phyloP scores from a whole-genome alignment of 2,329 filamentous ascomycete genomes.

The Xylaria sp. region DNA sequence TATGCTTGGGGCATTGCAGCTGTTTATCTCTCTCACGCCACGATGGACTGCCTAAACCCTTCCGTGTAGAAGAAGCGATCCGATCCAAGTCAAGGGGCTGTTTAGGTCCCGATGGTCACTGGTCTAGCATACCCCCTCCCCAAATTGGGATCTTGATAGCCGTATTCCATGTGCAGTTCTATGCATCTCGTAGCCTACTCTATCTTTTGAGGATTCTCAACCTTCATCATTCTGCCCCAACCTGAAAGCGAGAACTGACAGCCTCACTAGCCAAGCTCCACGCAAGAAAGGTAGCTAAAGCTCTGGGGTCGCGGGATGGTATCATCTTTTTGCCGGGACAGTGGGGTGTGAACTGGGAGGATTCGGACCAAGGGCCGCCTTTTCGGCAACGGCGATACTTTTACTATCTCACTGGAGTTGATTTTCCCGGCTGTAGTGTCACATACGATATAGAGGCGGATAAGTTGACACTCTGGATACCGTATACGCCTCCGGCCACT shows the following conservation, averaged over 20 bases:
- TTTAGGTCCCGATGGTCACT: not conserved
- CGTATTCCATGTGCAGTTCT: not conserved
- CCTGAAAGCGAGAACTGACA: slow-evolving; percentile 21
- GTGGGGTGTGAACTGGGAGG: slow-evolving; percentile 61
- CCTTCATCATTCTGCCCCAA: not conserved
- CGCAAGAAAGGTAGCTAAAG: slow-evolving; percentile 64
- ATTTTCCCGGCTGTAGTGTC: slow-evolving; percentile 64
- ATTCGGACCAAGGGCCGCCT: slow-evolving; percentile 66
- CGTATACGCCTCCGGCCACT: slow-evolving; percentile 69
- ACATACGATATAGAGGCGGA: slow-evolving; percentile 70
- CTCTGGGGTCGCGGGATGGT: slow-evolving; percentile 60
- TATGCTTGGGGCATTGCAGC: not conserved
- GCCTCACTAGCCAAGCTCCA: slow-evolving; percentile 61
- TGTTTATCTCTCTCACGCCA: not conserved
- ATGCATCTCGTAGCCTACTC: not conserved
- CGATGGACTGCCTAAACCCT: not conserved
- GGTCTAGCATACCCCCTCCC: not conserved
- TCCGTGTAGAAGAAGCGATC: not conserved
- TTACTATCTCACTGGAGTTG: slow-evolving; percentile 66
- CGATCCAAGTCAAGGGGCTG: not conserved
- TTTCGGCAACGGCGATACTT: slow-evolving; percentile 71
- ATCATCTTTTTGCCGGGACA: slow-evolving; percentile 67
- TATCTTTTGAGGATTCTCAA: not conserved
- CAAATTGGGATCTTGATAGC: not conserved
- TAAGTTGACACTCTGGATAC: slow-evolving; percentile 77